phyloP scores from a whole-genome alignment of 768 basidiomycete species.

The Boletus bicolor region DNA sequence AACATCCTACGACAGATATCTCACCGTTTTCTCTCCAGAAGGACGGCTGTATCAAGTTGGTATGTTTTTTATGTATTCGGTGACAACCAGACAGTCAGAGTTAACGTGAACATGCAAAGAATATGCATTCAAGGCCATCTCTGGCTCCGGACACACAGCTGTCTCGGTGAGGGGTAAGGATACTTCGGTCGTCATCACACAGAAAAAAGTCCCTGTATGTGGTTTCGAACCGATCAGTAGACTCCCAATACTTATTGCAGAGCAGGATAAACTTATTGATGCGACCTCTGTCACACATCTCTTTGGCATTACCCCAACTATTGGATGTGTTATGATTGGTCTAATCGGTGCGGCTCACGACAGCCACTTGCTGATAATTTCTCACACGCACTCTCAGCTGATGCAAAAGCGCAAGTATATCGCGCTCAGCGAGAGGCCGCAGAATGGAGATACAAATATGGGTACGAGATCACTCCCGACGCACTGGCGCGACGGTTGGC shows the following conservation, averaged over 20 bases:
- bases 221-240: not conserved
- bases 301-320: conserved; percentile 92
- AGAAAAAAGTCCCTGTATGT: conserved; percentile 96
- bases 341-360: conserved; percentile 64
- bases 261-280: conserved; percentile 94
- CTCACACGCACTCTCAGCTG: conserved; percentile 51
- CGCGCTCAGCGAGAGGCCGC: conserved; percentile 88
- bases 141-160: conserved; percentile 93
- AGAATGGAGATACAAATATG: conserved; percentile 92
- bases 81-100: not conserved
- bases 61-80: conserved; percentile 36
- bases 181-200: conserved; percentile 93
- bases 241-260: not conserved
- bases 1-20: conserved; percentile 93
- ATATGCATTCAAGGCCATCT: conserved; percentile 99
- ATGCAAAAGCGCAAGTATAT: conserved; percentile 84
- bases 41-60: conserved; percentile 99
- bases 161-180: conserved; percentile 92
- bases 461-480: conserved; percentile 97
- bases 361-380: not conserved
- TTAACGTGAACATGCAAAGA: conserved; percentile 46
- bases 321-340: conserved; percentile 99
- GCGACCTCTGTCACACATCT: conserved; percentile 91
- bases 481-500: conserved; percentile 92
- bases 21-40: conserved; percentile 97